Evolutionary conservation across 2,329 filamentous ascomycete species (phyloP).

Genomic region (Aciculosporium take): DNA sequence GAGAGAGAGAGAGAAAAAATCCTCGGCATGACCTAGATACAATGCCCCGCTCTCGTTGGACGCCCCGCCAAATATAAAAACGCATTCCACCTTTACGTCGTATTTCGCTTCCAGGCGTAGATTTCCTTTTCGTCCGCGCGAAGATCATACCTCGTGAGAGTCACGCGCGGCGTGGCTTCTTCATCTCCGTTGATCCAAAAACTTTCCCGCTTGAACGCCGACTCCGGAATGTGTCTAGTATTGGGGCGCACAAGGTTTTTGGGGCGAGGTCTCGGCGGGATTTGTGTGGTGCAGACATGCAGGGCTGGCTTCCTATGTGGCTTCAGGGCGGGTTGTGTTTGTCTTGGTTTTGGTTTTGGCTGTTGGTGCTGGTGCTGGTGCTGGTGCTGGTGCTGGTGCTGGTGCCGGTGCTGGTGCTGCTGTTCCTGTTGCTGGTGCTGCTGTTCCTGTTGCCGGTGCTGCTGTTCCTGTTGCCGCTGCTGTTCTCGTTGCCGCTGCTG

Average conservation of each 20-base stretch:
- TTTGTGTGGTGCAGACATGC: neutral
- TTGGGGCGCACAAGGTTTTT: neutral
- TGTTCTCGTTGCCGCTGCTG: neutral
- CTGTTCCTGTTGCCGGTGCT: neutral
- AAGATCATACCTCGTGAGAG: constrained; percentile 5
- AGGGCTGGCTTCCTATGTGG: neutral
- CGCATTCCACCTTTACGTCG: neutral
- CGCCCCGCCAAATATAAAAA: too few species aligned
- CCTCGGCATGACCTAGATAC: neutral
- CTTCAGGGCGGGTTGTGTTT: neutral
- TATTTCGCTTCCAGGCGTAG: constrained; percentile 2
- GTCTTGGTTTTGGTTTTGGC: neutral
- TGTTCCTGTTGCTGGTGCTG: neutral
- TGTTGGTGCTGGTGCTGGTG: neutral
- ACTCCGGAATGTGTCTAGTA: neutral
- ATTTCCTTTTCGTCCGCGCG: constrained; percentile 4
- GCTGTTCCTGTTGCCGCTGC: neutral
- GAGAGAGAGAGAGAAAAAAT: neutral
- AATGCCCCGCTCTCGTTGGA: too few species aligned
- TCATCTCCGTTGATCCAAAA: constrained; percentile 4
- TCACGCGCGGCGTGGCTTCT: constrained; percentile 1
- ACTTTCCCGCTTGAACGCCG: neutral
- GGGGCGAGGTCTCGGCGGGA: neutral
- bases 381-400: neutral
- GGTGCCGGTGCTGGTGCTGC: neutral